phyloP scores from a whole-genome alignment of 2,329 filamentous ascomycete species.

The Penicillium sp. region DNA sequence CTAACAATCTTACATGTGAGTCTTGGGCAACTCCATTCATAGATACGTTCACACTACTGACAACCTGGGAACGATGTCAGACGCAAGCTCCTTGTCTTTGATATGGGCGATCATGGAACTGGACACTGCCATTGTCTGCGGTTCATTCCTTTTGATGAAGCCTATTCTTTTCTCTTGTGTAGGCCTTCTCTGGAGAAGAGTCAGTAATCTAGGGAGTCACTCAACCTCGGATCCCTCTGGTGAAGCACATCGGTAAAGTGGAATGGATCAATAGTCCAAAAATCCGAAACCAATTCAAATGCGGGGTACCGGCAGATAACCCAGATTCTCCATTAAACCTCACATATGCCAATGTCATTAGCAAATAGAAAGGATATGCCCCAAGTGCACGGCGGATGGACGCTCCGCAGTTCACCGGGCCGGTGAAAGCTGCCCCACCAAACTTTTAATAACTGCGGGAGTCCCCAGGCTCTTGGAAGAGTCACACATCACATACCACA shows the following conservation, averaged over 20 bases:
- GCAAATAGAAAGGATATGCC: neutral
- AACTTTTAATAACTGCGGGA: conserved; percentile 16
- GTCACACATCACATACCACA: conserved; percentile 3
- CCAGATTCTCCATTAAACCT: neutral
- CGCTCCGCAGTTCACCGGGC: neutral
- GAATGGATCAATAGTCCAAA: neutral
- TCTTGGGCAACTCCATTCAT: neutral
- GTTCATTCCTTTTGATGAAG: neutral
- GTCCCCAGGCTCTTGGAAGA: neutral
- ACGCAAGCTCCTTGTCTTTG: neutral
- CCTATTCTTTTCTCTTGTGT: neutral
- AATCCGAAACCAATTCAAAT: neutral
- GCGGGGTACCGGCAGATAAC: neutral
- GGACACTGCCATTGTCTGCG: neutral
- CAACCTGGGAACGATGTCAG: neutral
- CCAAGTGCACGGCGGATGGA: neutral
- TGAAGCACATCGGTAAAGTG: neutral
- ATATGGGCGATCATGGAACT: neutral
- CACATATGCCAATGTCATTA: neutral
- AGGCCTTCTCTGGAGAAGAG: neutral
- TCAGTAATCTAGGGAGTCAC: neutral
- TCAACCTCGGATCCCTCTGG: neutral
- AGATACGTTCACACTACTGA: neutral
- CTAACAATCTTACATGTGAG: neutral
- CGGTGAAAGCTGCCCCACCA: conserved; percentile 15